Conservation (phyloP, 495 filamentous ascomycete genomes). For the Penicillium herquei region DNA sequence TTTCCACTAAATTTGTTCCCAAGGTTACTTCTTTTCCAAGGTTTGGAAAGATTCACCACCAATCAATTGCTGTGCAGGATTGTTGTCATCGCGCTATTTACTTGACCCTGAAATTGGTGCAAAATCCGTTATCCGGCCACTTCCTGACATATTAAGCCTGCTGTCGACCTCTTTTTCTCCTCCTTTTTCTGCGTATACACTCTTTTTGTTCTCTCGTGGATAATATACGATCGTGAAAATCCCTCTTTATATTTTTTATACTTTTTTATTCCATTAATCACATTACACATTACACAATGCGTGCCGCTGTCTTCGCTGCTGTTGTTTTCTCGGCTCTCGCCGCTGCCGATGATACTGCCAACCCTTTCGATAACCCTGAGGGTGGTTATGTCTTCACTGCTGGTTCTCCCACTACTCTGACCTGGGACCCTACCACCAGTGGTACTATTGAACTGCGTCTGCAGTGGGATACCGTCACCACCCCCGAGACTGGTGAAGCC, state of each 20-base stretch:
- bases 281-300: slow-evolving; percentile 36
- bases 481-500: slow-evolving; percentile 40
- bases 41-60: too few species aligned
- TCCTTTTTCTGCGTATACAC: slow-evolving; percentile 11
- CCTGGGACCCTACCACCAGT: slow-evolving; percentile 52
- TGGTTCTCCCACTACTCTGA: slow-evolving; percentile 50
- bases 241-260: background rate
- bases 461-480: slow-evolving; percentile 47
- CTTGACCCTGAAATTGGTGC: too few species aligned
- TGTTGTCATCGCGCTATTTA: too few species aligned
- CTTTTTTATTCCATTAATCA: slow-evolving; percentile 7
- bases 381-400: slow-evolving; percentile 47
- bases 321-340: slow-evolving; percentile 40
- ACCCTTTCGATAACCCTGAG: slow-evolving; percentile 54
- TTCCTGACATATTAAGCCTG: too few species aligned
- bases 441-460: slow-evolving; percentile 56
- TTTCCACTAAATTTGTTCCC: too few species aligned
- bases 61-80: too few species aligned
- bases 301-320: slow-evolving; percentile 35
- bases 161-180: too few species aligned
- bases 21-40: too few species aligned
- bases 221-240: background rate
- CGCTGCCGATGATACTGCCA: slow-evolving; percentile 35
- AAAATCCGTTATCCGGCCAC: too few species aligned
- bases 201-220: slow-evolving; percentile 3